Base-by-base conservation (phyloP, 352 stramenopile genomes). In the Plasmopara viticola region DNA sequence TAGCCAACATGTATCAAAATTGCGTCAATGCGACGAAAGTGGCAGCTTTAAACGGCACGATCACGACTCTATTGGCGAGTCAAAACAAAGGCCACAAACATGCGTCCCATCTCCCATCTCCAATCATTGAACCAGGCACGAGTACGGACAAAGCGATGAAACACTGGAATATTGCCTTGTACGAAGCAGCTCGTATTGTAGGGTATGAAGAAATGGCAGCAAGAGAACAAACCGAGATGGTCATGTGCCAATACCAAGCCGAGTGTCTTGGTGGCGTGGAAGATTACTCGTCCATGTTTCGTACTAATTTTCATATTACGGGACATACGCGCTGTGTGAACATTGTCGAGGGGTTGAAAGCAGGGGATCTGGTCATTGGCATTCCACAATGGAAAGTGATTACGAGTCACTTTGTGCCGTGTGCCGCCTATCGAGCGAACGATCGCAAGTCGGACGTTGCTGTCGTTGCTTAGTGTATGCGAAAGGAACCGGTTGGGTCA, bases 1-100 rank as follows among this genome's bases (percentile, higher is more conserved):
- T 85, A n/a, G 50, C 53, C n/a, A 78, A 70, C 49, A 74, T 86
- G 74, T 78, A 76, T 45, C 57, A 53, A 8, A 72, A 79, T 45
- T 87, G 77, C 60, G 13, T 46, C 33, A n/a, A 29, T 60, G 3
- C 49, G 55, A 37, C 42, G 7, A 35, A 34, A 38, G 20, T 37
- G 28, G 18, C 42, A 15, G 28, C 28, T 9, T 12, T 48, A 20
- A 48, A 48, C 6, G 28, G 28, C 12, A 45, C 40, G 12, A 45
- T 45, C 9, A 45, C 40, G 40, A 45, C 40, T 17, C 8, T 45
- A 45, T 25, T 45, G 9, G 40, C 40, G 7, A 33, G 40, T n/a
- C 18, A 18, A 28, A 14, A 28, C 40, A 45, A 33, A 33, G 8
- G 13, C n/a, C 4, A 42, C 50, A 7, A 35, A 53, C 12, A 18